These are phyloP conservation scores for Claviceps maximensis DNA, from an alignment of 2,329 filamentous ascomycete genomes.

Conservation along the genomic window DNA sequence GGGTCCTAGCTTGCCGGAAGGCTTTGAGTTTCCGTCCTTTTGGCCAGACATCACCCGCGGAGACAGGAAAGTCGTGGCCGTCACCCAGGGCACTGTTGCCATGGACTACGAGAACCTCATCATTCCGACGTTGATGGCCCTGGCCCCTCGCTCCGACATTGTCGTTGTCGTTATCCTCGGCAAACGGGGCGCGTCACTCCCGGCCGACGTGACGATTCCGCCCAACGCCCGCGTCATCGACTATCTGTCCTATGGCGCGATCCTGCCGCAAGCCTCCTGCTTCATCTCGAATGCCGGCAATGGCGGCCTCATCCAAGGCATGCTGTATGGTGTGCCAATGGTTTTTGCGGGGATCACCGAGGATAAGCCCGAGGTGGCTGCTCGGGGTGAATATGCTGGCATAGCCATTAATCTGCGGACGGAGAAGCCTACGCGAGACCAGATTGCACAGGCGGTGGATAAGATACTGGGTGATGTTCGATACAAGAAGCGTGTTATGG, in stretches of 20 bases:
- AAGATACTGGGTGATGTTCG: conserved; percentile 15
- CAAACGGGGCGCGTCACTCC: conserved; percentile 11
- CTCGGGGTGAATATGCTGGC: conserved; percentile 28
- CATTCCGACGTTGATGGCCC: conserved; percentile 28
- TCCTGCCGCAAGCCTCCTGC: conserved; percentile 29
- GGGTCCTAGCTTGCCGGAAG: neutral
- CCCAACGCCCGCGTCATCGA: conserved; percentile 30
- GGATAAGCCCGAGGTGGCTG: conserved; percentile 28
- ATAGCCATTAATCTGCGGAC: conserved; percentile 31
- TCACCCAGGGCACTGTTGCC: conserved; percentile 34
- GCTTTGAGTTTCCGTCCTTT: neutral
- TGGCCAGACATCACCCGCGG: conserved; percentile 5
- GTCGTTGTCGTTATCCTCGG: conserved; percentile 21
- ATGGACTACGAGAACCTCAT: conserved; percentile 27
- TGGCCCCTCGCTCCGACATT: conserved; percentile 27
- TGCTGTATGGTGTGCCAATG: conserved; percentile 32
- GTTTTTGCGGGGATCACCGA: conserved; percentile 29
- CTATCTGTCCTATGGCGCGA: conserved; percentile 33
- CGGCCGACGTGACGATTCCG: conserved; percentile 18
- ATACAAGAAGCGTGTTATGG: conserved; percentile 19
- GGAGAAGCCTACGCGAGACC: conserved; percentile 16
- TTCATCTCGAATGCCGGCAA: conserved; percentile 37
- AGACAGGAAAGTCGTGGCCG: conserved; percentile 28
- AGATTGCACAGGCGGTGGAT: conserved; percentile 18
- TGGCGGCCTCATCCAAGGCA: conserved; percentile 30